Conservation (phyloP, 192 early-diverging fungal genomes). For the Backusella parvicylindrica region DNA sequence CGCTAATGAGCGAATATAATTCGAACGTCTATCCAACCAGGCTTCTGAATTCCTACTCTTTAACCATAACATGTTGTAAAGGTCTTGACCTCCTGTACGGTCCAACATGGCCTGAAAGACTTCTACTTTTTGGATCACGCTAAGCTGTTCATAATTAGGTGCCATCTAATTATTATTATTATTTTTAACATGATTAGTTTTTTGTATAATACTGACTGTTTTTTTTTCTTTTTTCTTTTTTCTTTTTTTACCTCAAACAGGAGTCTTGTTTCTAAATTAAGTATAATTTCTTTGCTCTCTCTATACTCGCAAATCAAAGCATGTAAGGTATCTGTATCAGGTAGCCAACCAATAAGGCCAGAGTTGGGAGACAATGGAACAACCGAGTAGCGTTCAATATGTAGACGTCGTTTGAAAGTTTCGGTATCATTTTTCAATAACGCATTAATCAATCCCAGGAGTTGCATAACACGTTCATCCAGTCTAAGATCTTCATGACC, state of each 20-base stretch:
- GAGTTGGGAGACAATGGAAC: slow-evolving; percentile 94
- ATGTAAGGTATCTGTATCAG: slow-evolving; percentile 86
- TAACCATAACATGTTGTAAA: slow-evolving; percentile 91
- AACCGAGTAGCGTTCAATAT: slow-evolving; percentile 86
- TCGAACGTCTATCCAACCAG: slow-evolving; percentile 92
- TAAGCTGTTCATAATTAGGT: slow-evolving; percentile 85
- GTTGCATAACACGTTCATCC: slow-evolving; percentile 98
- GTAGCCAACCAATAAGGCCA: slow-evolving; percentile 94
- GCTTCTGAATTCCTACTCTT: slow-evolving; percentile 94
- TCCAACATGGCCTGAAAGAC: slow-evolving; percentile 89
- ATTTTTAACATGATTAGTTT: background rate
- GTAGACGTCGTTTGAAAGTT: slow-evolving; percentile 89
- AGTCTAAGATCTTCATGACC: slow-evolving; percentile 97
- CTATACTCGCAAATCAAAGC: slow-evolving; percentile 83
- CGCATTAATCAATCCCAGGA: slow-evolving; percentile 95
- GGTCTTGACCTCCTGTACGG: slow-evolving; percentile 87
- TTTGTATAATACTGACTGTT: background rate
- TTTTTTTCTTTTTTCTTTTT: background rate
- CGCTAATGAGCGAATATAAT: slow-evolving; percentile 91
- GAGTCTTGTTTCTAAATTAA: slow-evolving; percentile 87
- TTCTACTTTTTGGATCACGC: slow-evolving; percentile 86
- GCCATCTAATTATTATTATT: slow-evolving; percentile 60
- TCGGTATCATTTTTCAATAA: slow-evolving; percentile 76
- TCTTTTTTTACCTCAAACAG: slow-evolving; percentile 65
- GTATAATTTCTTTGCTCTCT: slow-evolving; percentile 71